Evolutionary conservation across 2,329 filamentous ascomycete genomes (phyloP).

Genomic region (Fusarium decemcellulare): DNA sequence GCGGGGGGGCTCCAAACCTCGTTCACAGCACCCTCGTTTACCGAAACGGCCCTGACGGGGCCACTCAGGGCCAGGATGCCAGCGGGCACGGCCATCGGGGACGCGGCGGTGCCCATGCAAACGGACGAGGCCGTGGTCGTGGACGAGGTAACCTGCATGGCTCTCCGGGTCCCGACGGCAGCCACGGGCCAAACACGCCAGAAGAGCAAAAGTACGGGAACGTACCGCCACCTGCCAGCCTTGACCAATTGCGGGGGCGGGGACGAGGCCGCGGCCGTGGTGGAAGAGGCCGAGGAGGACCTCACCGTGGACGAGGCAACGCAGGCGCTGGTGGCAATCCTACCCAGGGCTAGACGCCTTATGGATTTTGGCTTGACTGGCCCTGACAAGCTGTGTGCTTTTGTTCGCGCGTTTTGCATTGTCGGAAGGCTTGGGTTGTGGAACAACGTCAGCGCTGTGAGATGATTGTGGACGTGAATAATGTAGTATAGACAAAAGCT

Average conservation of each 20-base stretch:
- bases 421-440: constrained; percentile 1
- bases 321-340: constrained; percentile 35
- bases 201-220: constrained; percentile 62
- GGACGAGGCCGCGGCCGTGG: constrained; percentile 59
- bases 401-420: constrained; percentile 6
- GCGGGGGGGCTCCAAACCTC: constrained; percentile 59
- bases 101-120: constrained; percentile 40
- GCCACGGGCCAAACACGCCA: constrained; percentile 19
- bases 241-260: constrained; percentile 62
- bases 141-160: constrained; percentile 48
- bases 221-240: constrained; percentile 72
- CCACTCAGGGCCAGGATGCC: constrained; percentile 45
- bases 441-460: constrained; percentile 15
- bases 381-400: constrained; percentile 5
- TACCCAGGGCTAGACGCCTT: constrained; percentile 39
- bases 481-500: constrained; percentile 42
- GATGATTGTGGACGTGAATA: constrained; percentile 28
- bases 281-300: constrained; percentile 55
- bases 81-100: constrained; percentile 46
- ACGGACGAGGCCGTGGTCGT: constrained; percentile 51
- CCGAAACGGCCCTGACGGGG: constrained; percentile 55
- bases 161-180: constrained; percentile 37
- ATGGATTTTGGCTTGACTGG: constrained; percentile 7
- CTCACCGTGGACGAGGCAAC: constrained; percentile 53
- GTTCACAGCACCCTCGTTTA: constrained; percentile 69